phyloP scores from a whole-genome alignment of 164 flowering plant genomes.

The Piper longum region DNA sequence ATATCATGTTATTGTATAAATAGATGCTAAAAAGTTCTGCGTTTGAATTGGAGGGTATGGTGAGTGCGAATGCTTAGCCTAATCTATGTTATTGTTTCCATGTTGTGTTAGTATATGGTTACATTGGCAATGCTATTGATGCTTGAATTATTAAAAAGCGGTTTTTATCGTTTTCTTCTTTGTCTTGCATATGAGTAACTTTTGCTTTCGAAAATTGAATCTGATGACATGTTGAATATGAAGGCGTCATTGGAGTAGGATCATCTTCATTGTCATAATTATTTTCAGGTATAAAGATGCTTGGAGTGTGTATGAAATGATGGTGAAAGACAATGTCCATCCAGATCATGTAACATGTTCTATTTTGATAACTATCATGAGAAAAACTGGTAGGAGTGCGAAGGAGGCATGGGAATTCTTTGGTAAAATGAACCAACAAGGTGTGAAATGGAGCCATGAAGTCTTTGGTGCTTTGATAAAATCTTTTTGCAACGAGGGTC shows the following conservation, averaged over 20 bases:
- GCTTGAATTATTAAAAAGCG: background rate
- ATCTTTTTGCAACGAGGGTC: constrained; percentile 86
- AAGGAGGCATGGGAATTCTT: constrained; percentile 84
- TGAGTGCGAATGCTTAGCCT: background rate
- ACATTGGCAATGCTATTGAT: too few species aligned
- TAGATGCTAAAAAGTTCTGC: background rate
- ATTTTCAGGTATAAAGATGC: constrained; percentile 67
- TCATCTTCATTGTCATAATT: too few species aligned
- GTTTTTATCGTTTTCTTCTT: background rate
- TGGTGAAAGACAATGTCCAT: constrained; percentile 47
- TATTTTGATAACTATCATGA: constrained; percentile 63
- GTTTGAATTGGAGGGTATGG: background rate
- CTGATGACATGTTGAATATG: too few species aligned
- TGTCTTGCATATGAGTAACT: background rate
- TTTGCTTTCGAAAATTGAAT: too few species aligned
- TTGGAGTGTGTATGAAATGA: constrained; percentile 44
- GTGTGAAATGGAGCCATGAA: constrained; percentile 64
- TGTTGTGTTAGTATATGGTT: background rate
- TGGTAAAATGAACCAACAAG: constrained; percentile 63
- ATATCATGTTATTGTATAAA: background rate
- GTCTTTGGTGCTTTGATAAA: constrained; percentile 72
- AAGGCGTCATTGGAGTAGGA: too few species aligned
- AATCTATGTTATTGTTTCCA: background rate
- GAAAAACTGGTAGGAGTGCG: constrained; percentile 65
- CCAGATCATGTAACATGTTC: constrained; percentile 86